phyloP scores from a whole-genome alignment of 257 asterid species.

The Solanum chiquidenum region DNA sequence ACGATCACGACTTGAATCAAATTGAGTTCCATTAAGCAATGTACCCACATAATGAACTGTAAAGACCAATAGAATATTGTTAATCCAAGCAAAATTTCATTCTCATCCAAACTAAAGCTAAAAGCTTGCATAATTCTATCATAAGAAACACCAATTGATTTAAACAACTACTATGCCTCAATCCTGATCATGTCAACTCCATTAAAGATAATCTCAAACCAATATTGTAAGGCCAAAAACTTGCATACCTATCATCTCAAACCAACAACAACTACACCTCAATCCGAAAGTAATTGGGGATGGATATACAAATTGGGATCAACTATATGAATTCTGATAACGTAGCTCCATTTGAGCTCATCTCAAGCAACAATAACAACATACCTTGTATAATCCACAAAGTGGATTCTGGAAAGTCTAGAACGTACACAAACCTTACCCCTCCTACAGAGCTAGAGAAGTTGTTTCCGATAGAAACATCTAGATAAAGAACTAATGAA shows the following conservation, averaged over 20 bases:
- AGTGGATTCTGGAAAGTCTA: too few relatives aligned
- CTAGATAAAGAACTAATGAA: too few relatives aligned
- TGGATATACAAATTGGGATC: not conserved
- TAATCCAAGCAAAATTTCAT: not conserved
- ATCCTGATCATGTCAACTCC: not conserved
- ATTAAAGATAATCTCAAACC: not conserved
- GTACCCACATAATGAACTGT: conserved; percentile 61
- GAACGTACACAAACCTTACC: too few relatives aligned
- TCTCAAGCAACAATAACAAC: not conserved
- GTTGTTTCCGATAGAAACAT: not conserved
- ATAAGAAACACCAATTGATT: not conserved
- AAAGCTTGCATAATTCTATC: not conserved
- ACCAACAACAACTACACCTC: not conserved
- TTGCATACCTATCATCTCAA: not conserved
- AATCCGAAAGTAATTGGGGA: not conserved
- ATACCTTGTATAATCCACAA: too few relatives aligned
- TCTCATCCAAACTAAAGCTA: not conserved
- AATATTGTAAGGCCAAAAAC: not conserved
- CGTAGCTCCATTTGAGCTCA: not conserved
- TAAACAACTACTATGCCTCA: not conserved
- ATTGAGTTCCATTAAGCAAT: conserved; percentile 43
- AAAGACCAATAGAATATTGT: conserved; percentile 4
- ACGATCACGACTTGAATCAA: conserved; percentile 41
- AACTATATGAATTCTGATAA: not conserved
- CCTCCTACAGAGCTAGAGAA: too few relatives aligned